Evolutionary conservation across 1,284 basidiomycete genomes (phyloP), one percentile per base, ranked within the genome.

Genomic region (Xerocomus minutiporus): DNA sequence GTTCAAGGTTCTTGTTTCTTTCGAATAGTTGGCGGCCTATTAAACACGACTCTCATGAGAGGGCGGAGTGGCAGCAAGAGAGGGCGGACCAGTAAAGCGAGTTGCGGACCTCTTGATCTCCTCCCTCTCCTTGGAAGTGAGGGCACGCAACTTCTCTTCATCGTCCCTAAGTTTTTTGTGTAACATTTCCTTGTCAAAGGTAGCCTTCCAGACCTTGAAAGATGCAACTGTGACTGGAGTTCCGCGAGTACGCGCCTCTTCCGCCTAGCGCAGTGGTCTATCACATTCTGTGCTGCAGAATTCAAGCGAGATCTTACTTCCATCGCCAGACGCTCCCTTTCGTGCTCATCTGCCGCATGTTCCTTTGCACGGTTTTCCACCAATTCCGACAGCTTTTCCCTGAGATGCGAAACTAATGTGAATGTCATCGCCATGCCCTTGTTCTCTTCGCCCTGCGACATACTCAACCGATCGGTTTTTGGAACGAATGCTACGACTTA

Each of bases 351-450:
- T 57, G 81, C 78, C 53, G 76, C 73, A 56, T 76, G 78, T 49
- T 71, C 77, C 54, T 84, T 82, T 31, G 76, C 74, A 55, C 90
- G 81, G 43, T 74, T 67, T 43, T 78, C 77, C 41, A 91, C 79
- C 31, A 95, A 71, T 13, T 68, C 66, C 3, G 85, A 82, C 12
- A 97, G 74, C 46, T 83, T 78, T 67, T 97, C 95, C 57, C 90
- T 80, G 43, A 97, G 79, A 61, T 92, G 88, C 3, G 91, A 88
- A 4, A 93, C 89, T 6, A 99, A 78, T 0, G 95, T 93, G 67
- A 97, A 99, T 11, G 93, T 95, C 94, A 98, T 97, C 2, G 96
- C 93, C 88, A 97, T 96, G 36, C 94, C 94, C 25, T 93, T 67
- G 61, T 91, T 95, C 65, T 97, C 94, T 65, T 89, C 82, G 28